Percentiles rank a stretch among this genome's conserved stretches.
phyloP scores from a whole-genome alignment of 2,329 filamentous ascomycete species.

The Cercospora sp. region DNA sequence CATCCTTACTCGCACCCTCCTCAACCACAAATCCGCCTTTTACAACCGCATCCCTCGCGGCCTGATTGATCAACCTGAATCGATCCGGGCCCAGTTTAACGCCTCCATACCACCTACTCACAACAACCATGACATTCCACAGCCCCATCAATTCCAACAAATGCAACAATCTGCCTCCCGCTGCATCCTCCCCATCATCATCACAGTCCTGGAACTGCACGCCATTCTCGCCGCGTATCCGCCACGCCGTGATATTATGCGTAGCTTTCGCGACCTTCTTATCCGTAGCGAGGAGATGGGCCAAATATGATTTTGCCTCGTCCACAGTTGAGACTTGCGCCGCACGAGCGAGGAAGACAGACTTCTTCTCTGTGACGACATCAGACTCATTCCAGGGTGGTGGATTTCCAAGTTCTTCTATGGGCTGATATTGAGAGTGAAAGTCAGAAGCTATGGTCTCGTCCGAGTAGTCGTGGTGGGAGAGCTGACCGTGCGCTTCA shows the following conservation, averaged over 20 bases:
- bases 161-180: conserved; percentile 80
- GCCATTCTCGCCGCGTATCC: conserved; percentile 63
- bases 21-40: conserved; percentile 66
- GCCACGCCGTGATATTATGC: conserved; percentile 95
- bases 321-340: conserved; percentile 67
- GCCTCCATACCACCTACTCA: conserved; percentile 94
- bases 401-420: conserved; percentile 42
- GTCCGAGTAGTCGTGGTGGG: not conserved
- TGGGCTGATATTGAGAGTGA: conserved; percentile 37
- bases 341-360: conserved; percentile 79
- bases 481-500: conserved; percentile 37
- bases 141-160: conserved; percentile 93
- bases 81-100: conserved; percentile 83
- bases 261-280: conserved; percentile 83
- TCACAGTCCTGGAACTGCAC: conserved; percentile 82
- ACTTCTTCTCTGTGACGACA: conserved; percentile 76
- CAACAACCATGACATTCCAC: conserved; percentile 90
- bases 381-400: conserved; percentile 75
- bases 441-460: conserved; percentile 12
- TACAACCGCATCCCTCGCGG: conserved; percentile 80
- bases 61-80: conserved; percentile 86
- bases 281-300: conserved; percentile 76
- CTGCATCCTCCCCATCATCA: conserved; percentile 93
- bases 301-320: conserved; percentile 70
- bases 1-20: conserved; percentile 46